Percentiles rank a stretch among this genome's conserved stretches.
These are phyloP conservation scores for Albugo laibachii DNA, from an alignment of 352 stramenopile genomes.

Conservation along the genomic window DNA sequence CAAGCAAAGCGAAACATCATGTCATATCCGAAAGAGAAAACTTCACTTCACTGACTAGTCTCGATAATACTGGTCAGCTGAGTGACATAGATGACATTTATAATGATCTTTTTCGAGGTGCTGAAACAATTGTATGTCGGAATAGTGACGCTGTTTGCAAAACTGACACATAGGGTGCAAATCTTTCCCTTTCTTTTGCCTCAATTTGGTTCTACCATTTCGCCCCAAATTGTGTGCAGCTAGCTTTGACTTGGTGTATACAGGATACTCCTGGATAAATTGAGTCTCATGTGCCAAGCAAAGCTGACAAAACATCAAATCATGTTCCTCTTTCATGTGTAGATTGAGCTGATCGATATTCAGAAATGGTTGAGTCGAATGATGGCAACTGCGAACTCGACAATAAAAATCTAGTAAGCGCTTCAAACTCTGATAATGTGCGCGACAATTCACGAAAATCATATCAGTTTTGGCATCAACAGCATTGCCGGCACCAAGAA, in stretches of 20 bases:
- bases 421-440: constrained; percentile 34
- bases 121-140: constrained; percentile 66
- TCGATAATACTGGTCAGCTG: constrained; percentile 75
- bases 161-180: constrained; percentile 82
- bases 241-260: constrained; percentile 50
- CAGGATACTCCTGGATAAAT: constrained; percentile 61
- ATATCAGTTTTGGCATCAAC: constrained; percentile 56
- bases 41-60: constrained; percentile 49
- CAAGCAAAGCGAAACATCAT: constrained; percentile 1
- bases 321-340: constrained; percentile 40
- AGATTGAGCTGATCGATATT: constrained; percentile 40
- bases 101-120: constrained; percentile 81
- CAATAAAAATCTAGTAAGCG: constrained; percentile 41
- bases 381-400: constrained; percentile 30
- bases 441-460: constrained; percentile 47
- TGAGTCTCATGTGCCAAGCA: constrained; percentile 58
- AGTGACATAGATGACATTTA: constrained; percentile 79
- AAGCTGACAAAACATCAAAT: constrained; percentile 56
- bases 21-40: neutral
- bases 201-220: neutral
- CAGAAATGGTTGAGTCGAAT: constrained; percentile 15
- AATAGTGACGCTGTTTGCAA: constrained; percentile 72
- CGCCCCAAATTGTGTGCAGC: constrained; percentile 32
- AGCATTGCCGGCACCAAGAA: constrained; percentile 27
- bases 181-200: constrained; percentile 16